phyloP scores from a whole-genome alignment of 1,139 yeast genomes.

The Taphrina deformans region DNA sequence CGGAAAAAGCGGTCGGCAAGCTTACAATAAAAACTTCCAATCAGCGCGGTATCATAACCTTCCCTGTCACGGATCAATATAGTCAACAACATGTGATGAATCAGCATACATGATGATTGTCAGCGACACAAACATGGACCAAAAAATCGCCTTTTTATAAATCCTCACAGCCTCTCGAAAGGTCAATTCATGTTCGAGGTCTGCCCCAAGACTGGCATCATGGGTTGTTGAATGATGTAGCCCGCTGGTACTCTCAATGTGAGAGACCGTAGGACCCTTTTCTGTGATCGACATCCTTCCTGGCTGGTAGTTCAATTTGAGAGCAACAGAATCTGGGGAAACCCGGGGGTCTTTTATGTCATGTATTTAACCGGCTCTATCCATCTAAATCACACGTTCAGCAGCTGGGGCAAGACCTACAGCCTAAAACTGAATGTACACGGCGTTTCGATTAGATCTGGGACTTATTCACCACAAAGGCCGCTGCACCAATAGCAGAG shows the following conservation, averaged over 20 bases:
- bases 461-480: too few relatives aligned
- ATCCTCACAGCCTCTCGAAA: conserved; percentile 30
- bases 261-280: not conserved
- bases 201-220: conserved; percentile 2
- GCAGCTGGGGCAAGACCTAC: too few relatives aligned
- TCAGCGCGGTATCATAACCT: conserved; percentile 51
- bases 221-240: not conserved
- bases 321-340: not conserved
- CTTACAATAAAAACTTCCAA: conserved; percentile 49
- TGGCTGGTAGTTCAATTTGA: too few relatives aligned
- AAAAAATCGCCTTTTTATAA: conserved; percentile 50
- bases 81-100: not conserved
- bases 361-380: too few relatives aligned
- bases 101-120: conserved; percentile 49
- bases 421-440: too few relatives aligned
- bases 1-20: not conserved
- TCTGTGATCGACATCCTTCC: not conserved
- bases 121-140: conserved; percentile 52
- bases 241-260: not conserved
- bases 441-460: too few relatives aligned
- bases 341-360: not conserved
- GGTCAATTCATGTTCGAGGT: conserved; percentile 15
- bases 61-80: not conserved
- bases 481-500: too few relatives aligned
- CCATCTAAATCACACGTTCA: too few relatives aligned